These are phyloP conservation scores for Botrytis medusae DNA, from an alignment of 2,329 filamentous ascomycete species.

Conservation along the genomic window DNA sequence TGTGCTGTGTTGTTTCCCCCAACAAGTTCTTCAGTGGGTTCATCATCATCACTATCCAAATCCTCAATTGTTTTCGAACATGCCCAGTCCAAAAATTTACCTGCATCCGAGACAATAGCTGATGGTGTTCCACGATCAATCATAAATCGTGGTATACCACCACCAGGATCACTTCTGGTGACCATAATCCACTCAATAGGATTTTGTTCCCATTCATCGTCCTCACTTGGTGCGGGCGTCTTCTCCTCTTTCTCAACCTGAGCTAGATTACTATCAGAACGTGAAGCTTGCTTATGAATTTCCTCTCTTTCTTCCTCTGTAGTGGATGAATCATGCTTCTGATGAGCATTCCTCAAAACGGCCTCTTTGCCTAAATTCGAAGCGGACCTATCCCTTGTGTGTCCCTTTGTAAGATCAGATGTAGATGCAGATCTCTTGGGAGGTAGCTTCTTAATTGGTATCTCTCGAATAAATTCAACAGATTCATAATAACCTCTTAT, in stretches of 20 bases:
- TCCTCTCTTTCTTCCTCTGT: slow-evolving; percentile 20
- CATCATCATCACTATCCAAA: slow-evolving; percentile 33
- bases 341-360: slow-evolving; percentile 45
- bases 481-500: slow-evolving; percentile 88
- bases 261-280: slow-evolving; percentile 29
- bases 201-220: slow-evolving; percentile 54
- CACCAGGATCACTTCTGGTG: slow-evolving; percentile 70
- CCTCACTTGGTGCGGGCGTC: slow-evolving; percentile 39
- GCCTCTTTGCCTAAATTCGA: slow-evolving; percentile 45
- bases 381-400: slow-evolving; percentile 38
- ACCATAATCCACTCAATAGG: slow-evolving; percentile 77
- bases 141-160: slow-evolving; percentile 70
- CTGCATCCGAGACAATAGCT: slow-evolving; percentile 63
- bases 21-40: slow-evolving; percentile 24
- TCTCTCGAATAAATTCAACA: slow-evolving; percentile 85
- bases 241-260: slow-evolving; percentile 40
- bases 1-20: slow-evolving; percentile 27
- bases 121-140: slow-evolving; percentile 68
- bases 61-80: slow-evolving; percentile 44
- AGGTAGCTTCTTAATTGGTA: slow-evolving; percentile 54
- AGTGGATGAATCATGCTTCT: slow-evolving; percentile 27
- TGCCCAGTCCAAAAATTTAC: slow-evolving; percentile 71
- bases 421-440: slow-evolving; percentile 47
- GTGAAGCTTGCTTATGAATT: slow-evolving; percentile 22
- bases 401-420: slow-evolving; percentile 43